phyloP scores from a whole-genome alignment of 2,329 filamentous ascomycete species.

The Ophioceras dolichostomum region DNA sequence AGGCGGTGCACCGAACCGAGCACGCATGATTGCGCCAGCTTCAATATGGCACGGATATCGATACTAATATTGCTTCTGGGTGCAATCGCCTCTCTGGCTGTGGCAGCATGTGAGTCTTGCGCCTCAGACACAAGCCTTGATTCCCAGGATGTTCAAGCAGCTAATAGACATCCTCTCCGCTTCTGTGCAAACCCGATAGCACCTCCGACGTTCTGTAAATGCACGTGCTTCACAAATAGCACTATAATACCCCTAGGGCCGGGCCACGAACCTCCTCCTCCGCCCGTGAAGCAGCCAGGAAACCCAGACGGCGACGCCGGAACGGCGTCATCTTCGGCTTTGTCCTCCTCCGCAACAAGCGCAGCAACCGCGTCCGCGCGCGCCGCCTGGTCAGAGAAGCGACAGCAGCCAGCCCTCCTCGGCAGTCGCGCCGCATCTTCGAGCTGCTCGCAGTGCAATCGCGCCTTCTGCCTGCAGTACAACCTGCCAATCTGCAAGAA shows the following conservation, averaged over 20 bases:
- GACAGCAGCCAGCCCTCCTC: too few species aligned
- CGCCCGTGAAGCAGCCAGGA: too few species aligned
- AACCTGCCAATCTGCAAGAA: constrained; percentile 50
- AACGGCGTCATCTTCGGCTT: too few species aligned
- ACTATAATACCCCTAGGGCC: constrained; percentile 52
- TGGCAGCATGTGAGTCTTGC: constrained; percentile 29
- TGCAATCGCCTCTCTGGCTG: constrained; percentile 16
- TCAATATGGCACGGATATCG: constrained; percentile 26
- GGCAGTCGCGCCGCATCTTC: constrained; percentile 23
- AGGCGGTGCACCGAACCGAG: too few species aligned
- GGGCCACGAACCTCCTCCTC: constrained; percentile 19
- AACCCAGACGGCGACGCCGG: constrained; percentile 7
- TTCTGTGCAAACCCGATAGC: constrained; percentile 23
- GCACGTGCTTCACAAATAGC: constrained; percentile 58
- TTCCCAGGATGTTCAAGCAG: too few species aligned
- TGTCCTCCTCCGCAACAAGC: too few species aligned
- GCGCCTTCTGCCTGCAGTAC: constrained; percentile 50
- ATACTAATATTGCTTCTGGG: constrained; percentile 23
- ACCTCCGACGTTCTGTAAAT: constrained; percentile 56
- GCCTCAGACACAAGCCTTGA: too few species aligned
- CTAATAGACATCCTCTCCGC: too few species aligned
- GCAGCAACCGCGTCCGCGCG: constrained; percentile 9
- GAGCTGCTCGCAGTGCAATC: constrained; percentile 50
- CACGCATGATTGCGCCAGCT: too few species aligned
- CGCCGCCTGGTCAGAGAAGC: constrained; percentile 3